These are phyloP conservation scores for Thalassiosira mediterranea DNA, from an alignment of 352 stramenopile genomes.

Conservation along the genomic window DNA sequence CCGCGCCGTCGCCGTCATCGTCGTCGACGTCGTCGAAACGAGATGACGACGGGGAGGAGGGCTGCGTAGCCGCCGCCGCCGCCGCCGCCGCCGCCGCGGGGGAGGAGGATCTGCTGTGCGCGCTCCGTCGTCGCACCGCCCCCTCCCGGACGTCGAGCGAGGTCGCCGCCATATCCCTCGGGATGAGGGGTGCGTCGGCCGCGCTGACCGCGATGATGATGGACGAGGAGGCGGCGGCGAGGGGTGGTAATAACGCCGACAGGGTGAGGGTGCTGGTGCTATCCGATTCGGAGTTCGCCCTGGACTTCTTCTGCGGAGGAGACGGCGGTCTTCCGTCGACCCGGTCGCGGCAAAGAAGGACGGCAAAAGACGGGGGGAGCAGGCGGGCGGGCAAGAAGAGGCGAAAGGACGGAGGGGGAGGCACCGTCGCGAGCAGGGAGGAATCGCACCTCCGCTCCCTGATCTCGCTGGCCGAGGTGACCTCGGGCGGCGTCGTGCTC, in stretches of 20 bases:
- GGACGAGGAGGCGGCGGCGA: too few relatives aligned
- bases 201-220: constrained; percentile 10
- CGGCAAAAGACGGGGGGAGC: not conserved
- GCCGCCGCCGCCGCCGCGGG: not conserved
- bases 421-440: constrained; percentile 8
- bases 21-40: not conserved
- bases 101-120: constrained; percentile 29
- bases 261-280: constrained; percentile 31
- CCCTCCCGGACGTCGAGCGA: constrained; percentile 28
- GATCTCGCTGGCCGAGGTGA: constrained; percentile 21
- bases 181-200: constrained; percentile 31
- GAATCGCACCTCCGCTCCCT: constrained; percentile 29
- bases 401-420: not conserved
- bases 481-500: constrained; percentile 14
- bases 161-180: constrained; percentile 41
- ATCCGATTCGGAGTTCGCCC: constrained; percentile 46
- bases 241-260: not conserved
- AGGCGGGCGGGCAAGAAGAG: not conserved
- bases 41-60: not conserved
- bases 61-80: not conserved
- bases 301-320: constrained; percentile 34
- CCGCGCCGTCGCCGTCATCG: not conserved
- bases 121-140: constrained; percentile 8
- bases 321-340: not conserved
- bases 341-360: not conserved